Base-by-base conservation (phyloP, 768 basidiomycete species). In the Hericium rajendrae region DNA sequence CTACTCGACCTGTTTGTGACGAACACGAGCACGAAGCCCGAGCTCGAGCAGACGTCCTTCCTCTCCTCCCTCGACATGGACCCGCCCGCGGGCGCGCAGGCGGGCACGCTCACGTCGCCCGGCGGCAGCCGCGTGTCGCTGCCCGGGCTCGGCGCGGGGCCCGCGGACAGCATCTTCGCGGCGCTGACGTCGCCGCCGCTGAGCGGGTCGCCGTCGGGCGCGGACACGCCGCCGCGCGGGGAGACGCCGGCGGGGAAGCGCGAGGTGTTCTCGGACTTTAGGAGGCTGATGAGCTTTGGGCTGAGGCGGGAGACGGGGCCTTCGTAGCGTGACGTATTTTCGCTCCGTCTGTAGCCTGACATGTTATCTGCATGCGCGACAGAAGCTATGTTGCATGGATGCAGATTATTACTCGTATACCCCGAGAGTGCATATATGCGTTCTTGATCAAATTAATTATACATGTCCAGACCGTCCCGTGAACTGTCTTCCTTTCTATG, bases 41-140 rank as follows among this genome's bases (percentile, higher is more conserved):
- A 97, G 55, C 78, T 99, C 13, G 83, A 90, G 60, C 86, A 81
- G 68, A 87, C 89, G 0, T 98, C 97, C 0, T 97, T 99, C 78
- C 81, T 99, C 37, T 88, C 93, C 0, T 80, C 85, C 0, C 79
- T 99, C 37, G 97, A 99, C 70, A 99, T 99, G 97, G 94, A 98
- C 62, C 93, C 94, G 1, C 73, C 82, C 0, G 69, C 73, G 18
- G 71, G 76, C 2, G 71, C 74, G 12, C 73, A 76, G 59, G 68
- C 76, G 51, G 71, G 77, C n/a, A 81, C 75, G 46, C 72, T 85
- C 16, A 73, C 82, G 5, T 88, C 85, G 62, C 88, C 89, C 0
- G 79, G 78, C 13, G 78, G 78, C 1, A 87, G 84, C 62, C 77
- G 82, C 22, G 77, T 85, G 10, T 74, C 80, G 4, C 73, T 88